Percentiles rank a stretch among this genome's conserved stretches.
Conservation (phyloP, 768 basidiomycete genomes). For the Pleurotus sapidus region DNA sequence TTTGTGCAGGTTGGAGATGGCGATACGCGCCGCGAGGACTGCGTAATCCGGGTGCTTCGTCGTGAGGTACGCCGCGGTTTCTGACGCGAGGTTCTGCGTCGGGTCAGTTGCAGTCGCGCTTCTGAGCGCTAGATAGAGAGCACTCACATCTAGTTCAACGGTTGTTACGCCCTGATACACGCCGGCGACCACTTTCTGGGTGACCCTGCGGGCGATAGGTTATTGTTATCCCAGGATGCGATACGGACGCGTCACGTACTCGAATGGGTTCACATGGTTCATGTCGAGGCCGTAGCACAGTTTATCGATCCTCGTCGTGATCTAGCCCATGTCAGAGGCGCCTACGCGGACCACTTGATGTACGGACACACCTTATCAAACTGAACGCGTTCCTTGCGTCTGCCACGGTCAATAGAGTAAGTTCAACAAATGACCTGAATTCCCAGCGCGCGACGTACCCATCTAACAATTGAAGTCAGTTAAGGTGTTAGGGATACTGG, state of each 20-base stretch:
- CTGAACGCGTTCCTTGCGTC: slow-evolving; percentile 88
- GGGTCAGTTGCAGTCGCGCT: not conserved
- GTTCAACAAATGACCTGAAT: slow-evolving; percentile 25
- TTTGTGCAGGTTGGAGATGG: slow-evolving; percentile 98
- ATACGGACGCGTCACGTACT: slow-evolving; percentile 46
- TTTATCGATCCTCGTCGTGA: slow-evolving; percentile 83
- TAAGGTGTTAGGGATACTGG: not conserved
- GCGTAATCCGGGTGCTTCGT: slow-evolving; percentile 98
- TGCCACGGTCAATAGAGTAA: slow-evolving; percentile 23
- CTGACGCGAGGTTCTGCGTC: slow-evolving; percentile 86
- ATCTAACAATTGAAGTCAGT: slow-evolving; percentile 28
- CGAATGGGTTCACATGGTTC: slow-evolving; percentile 90
- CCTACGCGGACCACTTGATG: slow-evolving; percentile 10
- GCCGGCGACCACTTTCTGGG: slow-evolving; percentile 90
- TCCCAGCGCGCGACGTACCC: slow-evolving; percentile 38
- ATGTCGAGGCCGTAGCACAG: slow-evolving; percentile 95
- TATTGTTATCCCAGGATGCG: too few relatives aligned
- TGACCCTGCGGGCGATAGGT: slow-evolving; percentile 47
- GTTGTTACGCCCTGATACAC: slow-evolving; percentile 97
- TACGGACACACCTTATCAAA: slow-evolving; percentile 77
- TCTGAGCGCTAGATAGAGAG: not conserved
- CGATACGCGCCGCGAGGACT: slow-evolving; percentile 96
- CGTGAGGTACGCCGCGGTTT: slow-evolving; percentile 96
- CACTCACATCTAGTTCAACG: slow-evolving; percentile 89
- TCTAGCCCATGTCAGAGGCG: slow-evolving; percentile 40